Base-by-base conservation (phyloP, 1,139 yeast species). In the Lodderomyces metapsilosis region DNA sequence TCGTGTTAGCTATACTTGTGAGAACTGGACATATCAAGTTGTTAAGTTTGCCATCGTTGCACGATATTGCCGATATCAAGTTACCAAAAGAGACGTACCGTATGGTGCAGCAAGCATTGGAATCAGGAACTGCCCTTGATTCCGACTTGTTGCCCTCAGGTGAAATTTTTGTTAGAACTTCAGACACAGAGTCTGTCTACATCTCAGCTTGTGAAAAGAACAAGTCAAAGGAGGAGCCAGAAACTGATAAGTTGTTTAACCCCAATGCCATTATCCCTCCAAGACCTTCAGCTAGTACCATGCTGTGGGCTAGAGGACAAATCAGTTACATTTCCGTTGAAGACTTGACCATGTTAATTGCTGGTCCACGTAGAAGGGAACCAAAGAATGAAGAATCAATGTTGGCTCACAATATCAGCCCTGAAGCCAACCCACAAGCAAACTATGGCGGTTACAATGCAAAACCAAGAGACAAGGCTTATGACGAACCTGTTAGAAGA, bases 271-370 rank as follows among this genome's bases (percentile, higher is more conserved):
- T 74, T 13, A 78, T 86, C 10, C 95, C 96, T 1, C 79, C 81
- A 18, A 74, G 98, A 37, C 98, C 98, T 1, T 73, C 80, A 4
- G 81, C 88, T 5, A 80, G 89, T 39, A 80, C 95, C 0, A 69
- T 88, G 41, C 94, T 84, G 62, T 87, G 97, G 95, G 88, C 94
- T 9, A 81, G 84, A 51, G 96, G 96, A 5, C 69, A 59, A 41
- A 74, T 83, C 1, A 79, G 77, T 33, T 73, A 74, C 46, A 74
- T 84, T 12, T 68, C 80, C 2, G 62, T 76, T 25, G 73, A 75
- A 1, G 96, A 88, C 47, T 64, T 85, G 47, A 74, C 79, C 36
- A 43, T 52, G n/a, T 54, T 84, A 37, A 67, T 85, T 30, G 80
- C 81, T 7, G 88, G 89, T 0, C 80, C 79, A 1, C 76, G 72